A percentile compares a stretch with the other conserved stretches of the same genome.
These are phyloP conservation scores for Exserohilum rostratum DNA, from an alignment of 2,329 filamentous ascomycete species.

Conservation along the genomic window DNA sequence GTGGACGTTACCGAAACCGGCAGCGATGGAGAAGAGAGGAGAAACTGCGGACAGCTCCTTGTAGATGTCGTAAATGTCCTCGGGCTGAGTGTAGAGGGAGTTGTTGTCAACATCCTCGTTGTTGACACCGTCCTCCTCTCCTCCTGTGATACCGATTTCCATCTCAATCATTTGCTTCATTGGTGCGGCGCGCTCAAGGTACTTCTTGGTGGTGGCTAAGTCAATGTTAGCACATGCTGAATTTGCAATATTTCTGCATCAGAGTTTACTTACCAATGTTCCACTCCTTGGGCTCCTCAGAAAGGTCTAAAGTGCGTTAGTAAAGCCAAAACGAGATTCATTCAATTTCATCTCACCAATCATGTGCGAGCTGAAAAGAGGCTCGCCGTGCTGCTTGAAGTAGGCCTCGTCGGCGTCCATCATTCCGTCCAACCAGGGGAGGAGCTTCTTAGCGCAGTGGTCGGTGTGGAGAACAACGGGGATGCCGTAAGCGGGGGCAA, in stretches of 20 bases:
- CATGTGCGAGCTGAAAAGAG: constrained; percentile 79
- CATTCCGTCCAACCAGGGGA: constrained; percentile 80
- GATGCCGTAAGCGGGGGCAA: constrained; percentile 86
- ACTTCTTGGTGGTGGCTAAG: constrained; percentile 68
- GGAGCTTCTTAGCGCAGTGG: constrained; percentile 70
- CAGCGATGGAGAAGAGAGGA: constrained; percentile 80
- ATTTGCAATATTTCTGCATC: background rate
- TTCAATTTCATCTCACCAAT: constrained; percentile 60
- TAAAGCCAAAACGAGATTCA: background rate
- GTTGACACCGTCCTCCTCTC: constrained; percentile 90
- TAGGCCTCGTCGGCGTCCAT: constrained; percentile 90
- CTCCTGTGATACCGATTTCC: constrained; percentile 84
- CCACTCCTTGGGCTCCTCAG: constrained; percentile 77
- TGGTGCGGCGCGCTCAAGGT: constrained; percentile 90
- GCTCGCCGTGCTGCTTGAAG: constrained; percentile 82
- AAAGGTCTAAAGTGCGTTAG: constrained; percentile 56
- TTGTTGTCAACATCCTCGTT: constrained; percentile 63
- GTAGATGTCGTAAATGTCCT: constrained; percentile 44
- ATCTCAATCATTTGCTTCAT: constrained; percentile 99
- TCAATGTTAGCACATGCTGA: background rate
- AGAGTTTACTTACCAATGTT: constrained; percentile 65
- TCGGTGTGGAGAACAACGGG: constrained; percentile 67
- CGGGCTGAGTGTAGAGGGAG: constrained; percentile 53
- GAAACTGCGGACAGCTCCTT: constrained; percentile 81
- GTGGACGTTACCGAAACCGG: constrained; percentile 98